phyloP scores from a whole-genome alignment of 2,329 filamentous ascomycete genomes.

The Fusarium oxysporum region DNA sequence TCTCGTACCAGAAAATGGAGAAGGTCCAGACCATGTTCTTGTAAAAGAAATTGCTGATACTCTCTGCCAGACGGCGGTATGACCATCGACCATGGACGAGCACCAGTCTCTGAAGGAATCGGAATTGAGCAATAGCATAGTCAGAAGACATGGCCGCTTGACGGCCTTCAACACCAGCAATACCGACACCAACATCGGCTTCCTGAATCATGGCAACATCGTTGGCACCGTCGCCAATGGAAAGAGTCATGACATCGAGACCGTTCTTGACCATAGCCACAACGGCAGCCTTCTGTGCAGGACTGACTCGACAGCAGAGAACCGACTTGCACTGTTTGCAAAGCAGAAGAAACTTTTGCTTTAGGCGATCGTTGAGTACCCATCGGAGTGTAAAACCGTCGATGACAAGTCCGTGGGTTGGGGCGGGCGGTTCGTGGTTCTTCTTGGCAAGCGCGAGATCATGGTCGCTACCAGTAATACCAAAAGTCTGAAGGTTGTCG shows the following conservation, averaged over 20 bases:
- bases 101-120: conserved; percentile 85
- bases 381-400: conserved; percentile 94
- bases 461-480: conserved; percentile 84
- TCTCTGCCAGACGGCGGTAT: conserved; percentile 92
- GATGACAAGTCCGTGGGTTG: conserved; percentile 93
- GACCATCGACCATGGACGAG: conserved; percentile 95
- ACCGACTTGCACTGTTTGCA: conserved; percentile 98
- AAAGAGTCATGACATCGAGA: conserved; percentile 94
- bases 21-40: conserved; percentile 99
- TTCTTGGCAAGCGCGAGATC: conserved; percentile 83
- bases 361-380: conserved; percentile 83
- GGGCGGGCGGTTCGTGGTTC: conserved; percentile 85
- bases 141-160: conserved; percentile 97
- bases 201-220: conserved; percentile 99
- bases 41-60: conserved; percentile 99
- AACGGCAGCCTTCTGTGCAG: conserved; percentile 96
- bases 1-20: conserved; percentile 96
- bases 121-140: conserved; percentile 94
- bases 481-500: conserved; percentile 77
- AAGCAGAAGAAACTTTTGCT: conserved; percentile 91
- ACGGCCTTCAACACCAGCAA: conserved; percentile 90
- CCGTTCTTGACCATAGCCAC: conserved; percentile 95
- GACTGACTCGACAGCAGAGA: conserved; percentile 96
- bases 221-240: conserved; percentile 93
- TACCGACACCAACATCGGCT: conserved; percentile 95